A percentile compares a stretch with the other conserved stretches of the same genome.
phyloP scores from a whole-genome alignment of 768 basidiomycete genomes.

The Grammothele lineata region DNA sequence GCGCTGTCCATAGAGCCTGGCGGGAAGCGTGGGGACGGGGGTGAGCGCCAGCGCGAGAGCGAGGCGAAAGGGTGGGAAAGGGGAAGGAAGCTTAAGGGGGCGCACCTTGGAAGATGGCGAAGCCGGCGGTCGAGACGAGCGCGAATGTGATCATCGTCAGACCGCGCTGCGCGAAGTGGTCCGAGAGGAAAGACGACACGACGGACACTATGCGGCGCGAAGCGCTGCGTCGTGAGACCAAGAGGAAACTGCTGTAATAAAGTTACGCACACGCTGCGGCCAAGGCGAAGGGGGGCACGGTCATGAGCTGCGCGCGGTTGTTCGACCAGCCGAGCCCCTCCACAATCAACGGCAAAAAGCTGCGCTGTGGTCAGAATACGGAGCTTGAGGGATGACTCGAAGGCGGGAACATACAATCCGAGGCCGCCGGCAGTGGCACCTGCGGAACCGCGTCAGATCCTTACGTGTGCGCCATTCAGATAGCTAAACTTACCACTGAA shows the following conservation, averaged over 20 bases:
- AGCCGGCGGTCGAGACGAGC: constrained; percentile 43
- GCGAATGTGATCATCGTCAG: constrained; percentile 40
- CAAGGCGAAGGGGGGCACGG: constrained; percentile 30
- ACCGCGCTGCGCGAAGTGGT: constrained; percentile 49
- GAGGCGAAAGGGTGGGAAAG: not conserved
- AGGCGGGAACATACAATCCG: constrained; percentile 19
- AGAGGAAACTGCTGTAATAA: not conserved
- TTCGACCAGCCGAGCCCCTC: constrained; percentile 25
- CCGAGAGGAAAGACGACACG: constrained; percentile 45
- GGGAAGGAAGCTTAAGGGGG: no score
- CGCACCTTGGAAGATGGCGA: constrained; percentile 50
- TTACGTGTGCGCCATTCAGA: not conserved
- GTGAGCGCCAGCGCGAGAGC: not conserved
- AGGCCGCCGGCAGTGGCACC: constrained; percentile 21
- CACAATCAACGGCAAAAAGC: constrained; percentile 25
- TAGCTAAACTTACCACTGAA: constrained; percentile 42
- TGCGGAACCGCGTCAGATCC: not conserved
- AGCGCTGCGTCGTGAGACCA: not conserved
- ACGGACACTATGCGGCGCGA: constrained; percentile 27
- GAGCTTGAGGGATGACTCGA: not conserved
- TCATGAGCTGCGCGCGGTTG: constrained; percentile 28
- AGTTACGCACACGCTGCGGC: constrained; percentile 21
- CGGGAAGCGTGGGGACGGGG: not conserved
- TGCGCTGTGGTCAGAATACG: not conserved
- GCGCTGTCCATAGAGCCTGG: constrained; percentile 30